phyloP scores from a whole-genome alignment of 495 filamentous ascomycete species.

The Penicillium ochrochloron region DNA sequence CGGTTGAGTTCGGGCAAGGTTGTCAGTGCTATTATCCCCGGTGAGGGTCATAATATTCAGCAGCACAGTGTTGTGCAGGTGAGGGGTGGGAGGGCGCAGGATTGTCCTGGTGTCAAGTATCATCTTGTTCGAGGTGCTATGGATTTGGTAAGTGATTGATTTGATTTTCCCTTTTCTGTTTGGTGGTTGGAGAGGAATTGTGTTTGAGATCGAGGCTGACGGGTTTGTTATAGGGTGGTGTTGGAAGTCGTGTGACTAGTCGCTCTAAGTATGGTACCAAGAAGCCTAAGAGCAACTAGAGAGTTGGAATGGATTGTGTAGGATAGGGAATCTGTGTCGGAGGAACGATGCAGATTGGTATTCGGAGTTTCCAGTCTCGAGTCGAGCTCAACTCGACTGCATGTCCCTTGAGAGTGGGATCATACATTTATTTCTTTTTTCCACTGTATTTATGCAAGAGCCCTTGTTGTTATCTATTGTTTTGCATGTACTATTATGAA shows the following conservation, averaged over 20 bases:
- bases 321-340: not conserved
- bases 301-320: slow-evolving; percentile 4
- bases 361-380: not conserved
- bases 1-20: slow-evolving; percentile 84
- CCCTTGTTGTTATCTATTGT: slow-evolving; percentile 17
- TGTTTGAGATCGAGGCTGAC: slow-evolving; percentile 17
- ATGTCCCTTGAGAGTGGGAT: not conserved
- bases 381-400: not conserved
- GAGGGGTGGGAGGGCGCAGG: slow-evolving; percentile 86
- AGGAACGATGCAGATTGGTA: not conserved
- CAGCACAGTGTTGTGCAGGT: slow-evolving; percentile 97
- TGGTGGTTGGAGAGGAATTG: not conserved
- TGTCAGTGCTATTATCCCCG: slow-evolving; percentile 90
- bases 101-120: slow-evolving; percentile 98
- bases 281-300: slow-evolving; percentile 79
- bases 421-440: slow-evolving; percentile 10
- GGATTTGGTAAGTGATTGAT: slow-evolving; percentile 76
- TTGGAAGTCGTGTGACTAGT: slow-evolving; percentile 77
- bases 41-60: slow-evolving; percentile 98
- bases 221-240: slow-evolving; percentile 71
- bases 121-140: slow-evolving; percentile 87
- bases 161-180: not conserved
- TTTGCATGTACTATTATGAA: slow-evolving; percentile 27
- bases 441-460: slow-evolving; percentile 21
- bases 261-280: slow-evolving; percentile 98